phyloP scores from a whole-genome alignment of 2,329 filamentous ascomycete species.

The Aspergillus persii region DNA sequence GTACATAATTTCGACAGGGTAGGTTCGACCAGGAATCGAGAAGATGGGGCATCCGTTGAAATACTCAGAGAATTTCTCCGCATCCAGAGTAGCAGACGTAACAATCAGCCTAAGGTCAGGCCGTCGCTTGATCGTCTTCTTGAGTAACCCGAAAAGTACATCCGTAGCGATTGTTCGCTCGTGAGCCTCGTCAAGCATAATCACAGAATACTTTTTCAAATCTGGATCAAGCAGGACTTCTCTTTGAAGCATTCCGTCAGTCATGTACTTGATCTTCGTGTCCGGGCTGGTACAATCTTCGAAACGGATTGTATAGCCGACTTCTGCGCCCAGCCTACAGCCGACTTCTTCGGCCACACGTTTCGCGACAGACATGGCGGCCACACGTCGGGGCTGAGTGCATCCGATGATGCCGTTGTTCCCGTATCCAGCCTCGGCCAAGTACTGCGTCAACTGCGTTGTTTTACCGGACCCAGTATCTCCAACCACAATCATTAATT shows the following conservation, averaged over 20 bases:
- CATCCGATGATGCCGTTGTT: constrained; percentile 89
- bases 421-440: constrained; percentile 87
- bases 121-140: constrained; percentile 83
- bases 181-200: constrained; percentile 98
- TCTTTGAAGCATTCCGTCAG: constrained; percentile 94
- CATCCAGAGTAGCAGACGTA: constrained; percentile 92
- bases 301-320: constrained; percentile 96
- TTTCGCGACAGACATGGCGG: constrained; percentile 95
- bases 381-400: constrained; percentile 94
- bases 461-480: constrained; percentile 98
- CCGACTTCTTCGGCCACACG: constrained; percentile 96
- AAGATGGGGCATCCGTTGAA: constrained; percentile 97
- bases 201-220: constrained; percentile 84
- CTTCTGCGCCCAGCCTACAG: constrained; percentile 83
- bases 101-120: constrained; percentile 93
- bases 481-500: constrained; percentile 91
- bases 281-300: constrained; percentile 86
- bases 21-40: constrained; percentile 91
- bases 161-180: constrained; percentile 95
- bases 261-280: constrained; percentile 99
- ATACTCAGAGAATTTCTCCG: constrained; percentile 95
- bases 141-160: constrained; percentile 88
- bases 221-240: constrained; percentile 92
- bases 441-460: constrained; percentile 90
- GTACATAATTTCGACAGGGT: constrained; percentile 93